Base-by-base conservation (phyloP, 495 filamentous ascomycete genomes). In the Hypoxylon fuscum region DNA sequence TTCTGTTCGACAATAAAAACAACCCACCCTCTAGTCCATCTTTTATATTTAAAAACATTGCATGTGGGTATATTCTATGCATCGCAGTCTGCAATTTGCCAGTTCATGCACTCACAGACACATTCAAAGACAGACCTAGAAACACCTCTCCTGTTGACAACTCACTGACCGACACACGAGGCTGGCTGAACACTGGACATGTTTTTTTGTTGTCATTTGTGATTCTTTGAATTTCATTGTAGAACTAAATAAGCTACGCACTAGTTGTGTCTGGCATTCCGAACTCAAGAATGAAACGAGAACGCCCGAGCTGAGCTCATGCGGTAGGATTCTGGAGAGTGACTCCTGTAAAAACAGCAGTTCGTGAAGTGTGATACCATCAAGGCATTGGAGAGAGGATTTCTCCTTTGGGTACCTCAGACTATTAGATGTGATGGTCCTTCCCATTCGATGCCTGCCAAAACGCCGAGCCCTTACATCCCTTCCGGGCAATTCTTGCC, bases 261-360 rank as follows among this genome's bases (percentile, higher is more conserved):
- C 17, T n/a, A 43, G 31, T 22, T 29, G 52, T 64, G 14, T 21
- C 35, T 46, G 17, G 51, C 46, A 60, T 66, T 56, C 44, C 46
- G 21, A 47, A 22, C 31, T 17, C 55, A 45, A 17, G 50, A 60
- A n/a, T 12, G 37, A 55, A 56, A 51, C 50, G 23, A 57, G 11
- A 66, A 66, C 47, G 57, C 63, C 52, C 22, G 25, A 38, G 50
- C 55, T 43, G 46, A 55, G n/a, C n/a, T n/a, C n/a, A 52, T 53
- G 46, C 50, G 57, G 10, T 32, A 23, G 27, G 10, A 23, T 29
- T 7, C 42, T 6, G 40, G 51, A 57, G 53, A 51, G 35, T 32
- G 34, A 59, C 15, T 46, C 43, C 27, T 25, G 32, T 31, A 22
- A 44, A 51, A 56, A 38, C 22, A 56, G 17, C 45, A 18, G 34